Conservation (phyloP, 805 yeast genomes). For the Tetrapisispora phaffii region DNA sequence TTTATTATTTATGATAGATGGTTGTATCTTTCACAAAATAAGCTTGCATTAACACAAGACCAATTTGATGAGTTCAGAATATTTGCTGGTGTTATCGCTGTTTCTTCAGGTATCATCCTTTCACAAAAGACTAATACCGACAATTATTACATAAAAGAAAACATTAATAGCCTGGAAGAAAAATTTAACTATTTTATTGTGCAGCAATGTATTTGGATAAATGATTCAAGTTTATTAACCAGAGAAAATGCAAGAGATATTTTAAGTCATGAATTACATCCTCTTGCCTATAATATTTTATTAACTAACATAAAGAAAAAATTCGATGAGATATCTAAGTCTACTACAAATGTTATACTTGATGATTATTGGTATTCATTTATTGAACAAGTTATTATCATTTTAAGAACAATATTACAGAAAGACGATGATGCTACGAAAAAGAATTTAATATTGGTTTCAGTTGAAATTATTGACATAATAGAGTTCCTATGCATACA, state of each 20-base stretch:
- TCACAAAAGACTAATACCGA: constrained; percentile 4
- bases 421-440: constrained; percentile 20
- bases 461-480: constrained; percentile 24
- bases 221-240: constrained; percentile 39
- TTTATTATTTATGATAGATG: constrained; percentile 31
- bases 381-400: constrained; percentile 37
- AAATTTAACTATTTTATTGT: constrained; percentile 38
- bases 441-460: constrained; percentile 19
- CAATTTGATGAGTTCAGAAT: constrained; percentile 45
- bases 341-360: constrained; percentile 16
- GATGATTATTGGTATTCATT: constrained; percentile 18
- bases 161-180: constrained; percentile 25
- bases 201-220: constrained; percentile 38
- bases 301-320: constrained; percentile 34
- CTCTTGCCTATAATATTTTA: constrained; percentile 40
- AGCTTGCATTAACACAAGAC: constrained; percentile 24
- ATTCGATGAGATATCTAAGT: constrained; percentile 11
- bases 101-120: constrained; percentile 56
- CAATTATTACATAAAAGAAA: constrained; percentile 6
- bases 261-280: constrained; percentile 51
- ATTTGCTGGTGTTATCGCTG: constrained; percentile 64
- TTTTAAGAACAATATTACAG: constrained; percentile 32
- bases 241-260: constrained; percentile 66
- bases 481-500: constrained; percentile 23
- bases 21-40: constrained; percentile 14